A percentile compares a stretch with the other conserved stretches of the same genome.
These are phyloP conservation scores for Rhododendron kiyosumense DNA, from an alignment of 148 eudicot species.

Conservation along the genomic window DNA sequence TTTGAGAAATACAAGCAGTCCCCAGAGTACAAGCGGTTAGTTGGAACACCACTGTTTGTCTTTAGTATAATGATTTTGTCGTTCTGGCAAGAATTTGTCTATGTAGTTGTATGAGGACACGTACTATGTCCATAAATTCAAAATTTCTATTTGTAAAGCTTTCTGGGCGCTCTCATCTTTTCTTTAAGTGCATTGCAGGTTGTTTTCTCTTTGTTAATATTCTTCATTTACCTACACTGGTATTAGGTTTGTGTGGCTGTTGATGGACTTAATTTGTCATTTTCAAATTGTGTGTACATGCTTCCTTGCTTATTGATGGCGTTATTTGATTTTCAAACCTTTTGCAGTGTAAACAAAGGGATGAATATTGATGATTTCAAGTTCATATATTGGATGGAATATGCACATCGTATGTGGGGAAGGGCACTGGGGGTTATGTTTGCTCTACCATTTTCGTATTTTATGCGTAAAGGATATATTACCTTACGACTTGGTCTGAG, in stretches of 20 bases:
- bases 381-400: constrained; percentile 99
- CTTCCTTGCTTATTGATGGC: not conserved
- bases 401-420: constrained; percentile 99
- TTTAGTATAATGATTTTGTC: not conserved
- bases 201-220: not conserved
- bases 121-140: not conserved
- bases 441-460: constrained; percentile 93
- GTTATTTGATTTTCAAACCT: constrained; percentile 1
- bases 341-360: constrained; percentile 74
- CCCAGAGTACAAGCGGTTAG: constrained; percentile 87
- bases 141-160: not conserved
- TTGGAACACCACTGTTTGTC: constrained; percentile 8
- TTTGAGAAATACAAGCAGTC: constrained; percentile 97
- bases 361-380: constrained; percentile 89
- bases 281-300: not conserved
- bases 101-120: not conserved
- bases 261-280: not conserved
- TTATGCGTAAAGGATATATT: constrained; percentile 82
- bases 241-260: not conserved
- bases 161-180: not conserved
- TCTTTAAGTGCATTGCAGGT: not conserved
- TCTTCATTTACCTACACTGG: not conserved
- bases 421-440: constrained; percentile 96
- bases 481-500: constrained; percentile 69
- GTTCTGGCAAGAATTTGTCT: not conserved